Percentiles rank a stretch among this genome's conserved stretches.
These are phyloP conservation scores for Xerocomus minutiporus DNA, from an alignment of 1,284 basidiomycete species.

Conservation along the genomic window DNA sequence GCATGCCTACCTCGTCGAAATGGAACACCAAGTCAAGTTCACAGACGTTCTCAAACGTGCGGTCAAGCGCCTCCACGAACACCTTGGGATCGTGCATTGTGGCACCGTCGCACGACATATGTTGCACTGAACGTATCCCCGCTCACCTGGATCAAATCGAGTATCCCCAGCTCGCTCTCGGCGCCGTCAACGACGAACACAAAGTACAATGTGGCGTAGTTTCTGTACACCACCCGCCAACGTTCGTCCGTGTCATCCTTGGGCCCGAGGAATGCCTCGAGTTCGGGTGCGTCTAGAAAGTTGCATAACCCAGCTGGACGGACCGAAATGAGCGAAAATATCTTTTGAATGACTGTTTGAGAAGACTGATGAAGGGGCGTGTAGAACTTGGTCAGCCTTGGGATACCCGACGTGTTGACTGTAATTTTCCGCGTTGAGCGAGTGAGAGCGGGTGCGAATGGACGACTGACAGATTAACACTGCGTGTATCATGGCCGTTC, in stretches of 20 bases:
- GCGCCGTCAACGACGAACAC: conserved; percentile 94
- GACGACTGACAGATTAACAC: conserved; percentile 63
- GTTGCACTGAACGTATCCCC: not conserved
- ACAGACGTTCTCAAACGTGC: conserved; percentile 97
- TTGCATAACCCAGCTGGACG: conserved; percentile 82
- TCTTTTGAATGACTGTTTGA: conserved; percentile 74
- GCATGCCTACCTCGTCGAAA: conserved; percentile 81
- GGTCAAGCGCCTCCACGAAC: conserved; percentile 94
- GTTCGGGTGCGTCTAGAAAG: conserved; percentile 88
- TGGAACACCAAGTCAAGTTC: conserved; percentile 98
- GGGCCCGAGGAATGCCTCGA: conserved; percentile 68
- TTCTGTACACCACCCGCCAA: conserved; percentile 75
- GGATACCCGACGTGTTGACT: conserved; percentile 88
- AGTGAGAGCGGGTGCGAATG: conserved; percentile 42
- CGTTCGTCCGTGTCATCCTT: conserved; percentile 53
- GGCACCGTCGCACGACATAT: not conserved
- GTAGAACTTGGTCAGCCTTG: conserved; percentile 96
- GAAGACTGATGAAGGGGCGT: conserved; percentile 74
- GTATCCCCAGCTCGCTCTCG: conserved; percentile 93
- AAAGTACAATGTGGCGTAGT: conserved; percentile 95
- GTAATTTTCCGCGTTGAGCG: conserved; percentile 17
- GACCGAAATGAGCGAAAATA: conserved; percentile 78
- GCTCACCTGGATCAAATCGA: conserved; percentile 93
- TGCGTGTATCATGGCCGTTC: conserved; percentile 76
- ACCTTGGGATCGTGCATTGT: conserved; percentile 48